phyloP scores from a whole-genome alignment of 805 yeast genomes.

The Ogataea minuta region DNA sequence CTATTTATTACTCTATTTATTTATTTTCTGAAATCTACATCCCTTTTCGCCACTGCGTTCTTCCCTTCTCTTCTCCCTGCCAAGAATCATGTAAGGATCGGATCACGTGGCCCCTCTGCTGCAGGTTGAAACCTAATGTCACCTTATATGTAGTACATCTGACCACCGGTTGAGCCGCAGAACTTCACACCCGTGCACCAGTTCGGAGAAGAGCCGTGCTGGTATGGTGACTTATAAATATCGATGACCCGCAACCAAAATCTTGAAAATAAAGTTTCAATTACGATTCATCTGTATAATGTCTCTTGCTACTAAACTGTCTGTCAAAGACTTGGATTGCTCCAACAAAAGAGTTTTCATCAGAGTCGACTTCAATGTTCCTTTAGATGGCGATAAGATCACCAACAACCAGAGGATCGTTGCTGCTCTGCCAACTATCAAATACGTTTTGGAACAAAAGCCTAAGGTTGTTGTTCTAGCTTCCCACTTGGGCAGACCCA shows the following conservation, averaged over 20 bases:
- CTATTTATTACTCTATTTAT: no score
- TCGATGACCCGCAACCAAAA: constrained; percentile 6
- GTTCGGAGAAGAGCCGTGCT: constrained; percentile 14
- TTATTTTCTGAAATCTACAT: no score
- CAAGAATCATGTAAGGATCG: background rate
- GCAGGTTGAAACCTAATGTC: no score
- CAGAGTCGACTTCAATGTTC: constrained; percentile 96
- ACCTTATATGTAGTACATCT: no score
- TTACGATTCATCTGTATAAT: constrained; percentile 37
- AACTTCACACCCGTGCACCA: constrained; percentile 8
- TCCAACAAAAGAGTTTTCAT: constrained; percentile 94
- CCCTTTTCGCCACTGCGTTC: no score
- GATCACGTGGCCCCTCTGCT: background rate
- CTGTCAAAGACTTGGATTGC: constrained; percentile 87
- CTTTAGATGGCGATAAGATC: constrained; percentile 92
- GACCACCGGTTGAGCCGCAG: background rate
- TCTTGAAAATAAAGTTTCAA: constrained; percentile 10
- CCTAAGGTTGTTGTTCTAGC: constrained; percentile 93
- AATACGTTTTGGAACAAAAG: constrained; percentile 87
- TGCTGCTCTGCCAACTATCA: constrained; percentile 98
- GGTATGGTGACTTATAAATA: constrained; percentile 5
- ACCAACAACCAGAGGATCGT: constrained; percentile 99
- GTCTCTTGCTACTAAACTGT: constrained; percentile 92
- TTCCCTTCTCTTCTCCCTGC: no score
- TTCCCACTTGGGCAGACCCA: constrained; percentile 99